Evolutionary conservation across 768 basidiomycete genomes (phyloP), one percentile per base, ranked within the genome.

Genomic region (Suillus brevipes): DNA sequence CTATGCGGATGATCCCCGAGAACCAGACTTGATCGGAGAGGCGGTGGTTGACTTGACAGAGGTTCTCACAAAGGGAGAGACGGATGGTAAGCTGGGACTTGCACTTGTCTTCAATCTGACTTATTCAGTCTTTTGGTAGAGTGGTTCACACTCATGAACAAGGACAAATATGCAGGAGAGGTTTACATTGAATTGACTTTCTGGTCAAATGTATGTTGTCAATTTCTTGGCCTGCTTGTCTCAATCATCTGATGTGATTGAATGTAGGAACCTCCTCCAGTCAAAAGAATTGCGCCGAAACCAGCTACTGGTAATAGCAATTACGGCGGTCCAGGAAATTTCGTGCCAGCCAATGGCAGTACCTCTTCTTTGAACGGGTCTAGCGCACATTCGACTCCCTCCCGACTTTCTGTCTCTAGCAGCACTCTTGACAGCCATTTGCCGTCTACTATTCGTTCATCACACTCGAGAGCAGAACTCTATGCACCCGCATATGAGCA

Each of bases 21-120:
- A 99, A 72, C 97, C 97, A 53, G 95, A 95, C 71, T 83, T 99
- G 68, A 96, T 99, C 72, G 97, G 97, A 55, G 97, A 99, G 77
- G 78, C 88, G 5, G 84, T 86, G 47, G 92, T 99, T 7, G 92
- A 97, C 77, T 83, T 99, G 45, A 91, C 89, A 4, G 92, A 94
- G 71, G 97, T 90, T 8, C 76, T 99, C 71, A 95, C 94, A 64
- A 95, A 92, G 78, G 97, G 97, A 52, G 96, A 98, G 78, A 95
- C 93, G 1, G 97, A 99, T 79, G 96, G 97, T 95, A 73, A 71
- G 91, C 75, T 7, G 43, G 20, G 6, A 25, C 13, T 60, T 28
- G 18, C 6, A 60, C n/a, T 28, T 40, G 36, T 50, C 47, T 53
- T 52, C 53, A 47, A 43, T 64, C 59, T 55, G 45, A 56, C 60